Percentiles rank a stretch among this genome's conserved stretches.
Evolutionary conservation across 805 yeast species (phyloP).

Genomic region (Nakazawaea ambrosiae): DNA sequence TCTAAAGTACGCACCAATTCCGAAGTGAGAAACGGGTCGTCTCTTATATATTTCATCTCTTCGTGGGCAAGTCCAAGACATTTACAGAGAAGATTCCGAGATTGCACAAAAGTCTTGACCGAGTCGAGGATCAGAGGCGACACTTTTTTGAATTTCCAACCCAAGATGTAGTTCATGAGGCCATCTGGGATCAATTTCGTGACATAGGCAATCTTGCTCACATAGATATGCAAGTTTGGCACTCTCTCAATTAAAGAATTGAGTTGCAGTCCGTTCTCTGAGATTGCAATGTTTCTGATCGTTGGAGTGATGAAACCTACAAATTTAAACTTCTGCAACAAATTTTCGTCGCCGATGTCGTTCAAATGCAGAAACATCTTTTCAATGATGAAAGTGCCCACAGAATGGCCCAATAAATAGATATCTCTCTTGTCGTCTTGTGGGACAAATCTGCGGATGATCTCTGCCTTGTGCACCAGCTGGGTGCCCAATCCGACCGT

Average conservation of each 20-base stretch:
- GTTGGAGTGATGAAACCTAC: conserved; percentile 70
- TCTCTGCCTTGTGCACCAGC: conserved; percentile 46
- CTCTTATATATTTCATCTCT: conserved; percentile 3
- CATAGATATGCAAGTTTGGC: conserved; percentile 3
- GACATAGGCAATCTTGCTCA: conserved; percentile 14
- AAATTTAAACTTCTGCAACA: conserved; percentile 27
- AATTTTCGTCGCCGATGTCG: conserved; percentile 18
- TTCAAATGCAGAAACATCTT: conserved; percentile 40
- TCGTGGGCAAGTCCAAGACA: conserved; percentile 8
- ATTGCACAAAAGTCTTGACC: neutral
- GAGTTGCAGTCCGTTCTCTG: conserved; percentile 13
- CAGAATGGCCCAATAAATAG: conserved; percentile 59
- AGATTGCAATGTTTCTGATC: conserved; percentile 48
- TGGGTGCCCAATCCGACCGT: conserved; percentile 38
- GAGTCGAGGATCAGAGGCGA: neutral
- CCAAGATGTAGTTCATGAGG: neutral
- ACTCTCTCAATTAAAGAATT: neutral
- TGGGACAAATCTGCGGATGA: conserved; percentile 32
- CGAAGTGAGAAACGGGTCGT: neutral
- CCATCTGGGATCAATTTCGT: conserved; percentile 2
- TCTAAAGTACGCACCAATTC: neutral
- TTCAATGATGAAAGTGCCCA: conserved; percentile 62
- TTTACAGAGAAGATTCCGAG: neutral
- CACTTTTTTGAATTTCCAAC: neutral
- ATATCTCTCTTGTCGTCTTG: conserved; percentile 25